These are phyloP conservation scores for Phytophthora constricta DNA, from an alignment of 352 stramenopile genomes.

Conservation along the genomic window DNA sequence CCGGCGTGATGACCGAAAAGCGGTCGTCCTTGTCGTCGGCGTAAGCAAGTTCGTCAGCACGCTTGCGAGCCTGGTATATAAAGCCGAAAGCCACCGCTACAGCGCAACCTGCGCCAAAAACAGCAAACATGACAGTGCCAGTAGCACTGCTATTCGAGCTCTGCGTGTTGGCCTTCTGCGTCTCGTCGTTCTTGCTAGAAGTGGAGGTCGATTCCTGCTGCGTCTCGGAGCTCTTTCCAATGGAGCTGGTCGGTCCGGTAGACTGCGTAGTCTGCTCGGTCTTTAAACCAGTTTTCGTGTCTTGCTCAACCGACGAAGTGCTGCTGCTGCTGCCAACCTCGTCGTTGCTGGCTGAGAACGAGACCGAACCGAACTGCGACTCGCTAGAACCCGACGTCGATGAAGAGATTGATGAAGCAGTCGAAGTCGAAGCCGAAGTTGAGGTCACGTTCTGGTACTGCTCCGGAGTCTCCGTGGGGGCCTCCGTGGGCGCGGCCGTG, in stretches of 20 bases:
- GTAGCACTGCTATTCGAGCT: constrained; percentile 4
- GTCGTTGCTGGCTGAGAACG: constrained; percentile 21
- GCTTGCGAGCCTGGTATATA: constrained; percentile 81
- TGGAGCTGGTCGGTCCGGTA: constrained; percentile 28
- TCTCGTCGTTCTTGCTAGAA: constrained; percentile 29
- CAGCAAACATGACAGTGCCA: constrained; percentile 34
- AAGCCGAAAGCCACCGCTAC: constrained; percentile 72
- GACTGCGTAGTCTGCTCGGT: constrained; percentile 30
- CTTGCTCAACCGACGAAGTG: constrained; percentile 12
- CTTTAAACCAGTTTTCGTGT: constrained; percentile 28
- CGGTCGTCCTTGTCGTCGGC: constrained; percentile 58
- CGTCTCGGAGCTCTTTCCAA: constrained; percentile 33
- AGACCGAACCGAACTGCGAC: constrained; percentile 15
- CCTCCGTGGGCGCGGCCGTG: constrained; percentile 12
- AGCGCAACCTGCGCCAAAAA: constrained; percentile 41
- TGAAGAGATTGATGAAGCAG: constrained; percentile 11
- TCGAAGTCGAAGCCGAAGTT: constrained; percentile 16
- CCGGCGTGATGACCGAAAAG: constrained; percentile 56
- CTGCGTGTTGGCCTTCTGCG: constrained; percentile 55
- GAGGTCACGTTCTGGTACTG: constrained; percentile 24
- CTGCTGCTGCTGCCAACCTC: constrained; percentile 24
- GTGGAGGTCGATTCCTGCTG: constrained; percentile 31
- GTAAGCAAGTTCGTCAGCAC: constrained; percentile 60
- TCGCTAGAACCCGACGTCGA: constrained; percentile 23
- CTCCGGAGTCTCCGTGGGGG: constrained; percentile 17